Percentiles rank a stretch among this genome's conserved stretches.
Evolutionary conservation across 2,329 filamentous ascomycete genomes (phyloP).

Genomic region (Macroventuria anomochaeta): DNA sequence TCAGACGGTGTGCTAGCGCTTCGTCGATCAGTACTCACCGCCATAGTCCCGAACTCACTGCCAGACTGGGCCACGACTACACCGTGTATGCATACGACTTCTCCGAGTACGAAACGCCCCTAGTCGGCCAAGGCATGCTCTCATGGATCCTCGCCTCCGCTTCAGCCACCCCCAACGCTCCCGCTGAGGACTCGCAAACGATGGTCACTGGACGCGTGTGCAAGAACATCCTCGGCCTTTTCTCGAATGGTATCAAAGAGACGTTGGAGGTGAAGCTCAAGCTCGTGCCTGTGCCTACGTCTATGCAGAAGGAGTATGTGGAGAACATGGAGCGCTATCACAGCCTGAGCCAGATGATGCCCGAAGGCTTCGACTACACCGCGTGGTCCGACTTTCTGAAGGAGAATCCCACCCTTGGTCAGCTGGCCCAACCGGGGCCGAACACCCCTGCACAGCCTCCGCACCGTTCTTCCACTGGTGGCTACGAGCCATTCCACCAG

Average conservation of each 20-base stretch:
- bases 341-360: conserved; percentile 63
- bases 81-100: conserved; percentile 98
- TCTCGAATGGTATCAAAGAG: conserved; percentile 82
- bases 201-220: conserved; percentile 90
- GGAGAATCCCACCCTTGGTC: conserved; percentile 63
- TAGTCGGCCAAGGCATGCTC: conserved; percentile 94
- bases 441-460: conserved; percentile 22
- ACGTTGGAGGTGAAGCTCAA: conserved; percentile 93
- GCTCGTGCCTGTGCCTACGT: conserved; percentile 76
- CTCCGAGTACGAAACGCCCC: conserved; percentile 89
- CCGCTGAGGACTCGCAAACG: conserved; percentile 67
- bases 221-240: conserved; percentile 82
- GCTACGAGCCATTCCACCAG: conserved; percentile 47
- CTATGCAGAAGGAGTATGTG: conserved; percentile 65
- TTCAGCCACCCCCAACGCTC: conserved; percentile 61
- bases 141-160: conserved; percentile 77
- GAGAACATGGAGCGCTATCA: conserved; percentile 67
- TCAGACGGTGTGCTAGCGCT: conserved; percentile 14
- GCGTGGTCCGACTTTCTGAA: conserved; percentile 83
- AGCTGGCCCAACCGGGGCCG: conserved; percentile 39
- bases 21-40: conserved; percentile 23
- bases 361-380: conserved; percentile 69
- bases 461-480: conserved; percentile 34
- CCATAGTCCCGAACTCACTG: conserved; percentile 83
- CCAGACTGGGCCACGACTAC: conserved; percentile 78